Evolutionary conservation across 1,284 basidiomycete species (phyloP), one percentile per base, ranked within the genome.

Genomic region (Sanghuangporus weigelae): DNA sequence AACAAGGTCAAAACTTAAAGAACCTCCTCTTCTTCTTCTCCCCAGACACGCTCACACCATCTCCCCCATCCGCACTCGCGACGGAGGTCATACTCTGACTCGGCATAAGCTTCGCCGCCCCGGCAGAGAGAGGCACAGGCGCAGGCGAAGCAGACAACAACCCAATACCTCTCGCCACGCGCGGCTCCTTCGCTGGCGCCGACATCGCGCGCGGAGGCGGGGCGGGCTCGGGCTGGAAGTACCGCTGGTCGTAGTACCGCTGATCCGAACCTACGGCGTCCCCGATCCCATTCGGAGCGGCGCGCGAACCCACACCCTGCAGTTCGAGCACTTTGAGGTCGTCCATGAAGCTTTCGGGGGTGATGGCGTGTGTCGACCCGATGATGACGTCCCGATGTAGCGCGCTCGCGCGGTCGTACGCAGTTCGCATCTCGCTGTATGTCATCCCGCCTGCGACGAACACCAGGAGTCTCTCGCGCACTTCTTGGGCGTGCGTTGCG

Each of bases 361-460:
- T 96, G 66, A 90, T 74, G 7, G 87, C 81, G 73, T 98, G 94
- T 7, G 95, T 96, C 11, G 96, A 96, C 95, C 95, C 95, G 67
- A 99, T 93, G 75, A 89, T 92, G 63, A 98, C 85, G 69, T 99
- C 96, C 74, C 92, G 95, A 70, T 89, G 89, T 57, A 94, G 75
- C 7, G 84, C 73, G 57, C 81, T 80, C 4, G 92, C 90, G 7
- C 96, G 78, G 59, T 90, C 81, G 73, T 98, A 99, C 39, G 85
- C 89, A 72, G 94, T 88, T 63, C 96, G 81, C 74, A 97, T 90
- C 76, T 99, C 97, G 0, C 93, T 95, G 74, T 96, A 97, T 1
- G 96, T 97, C 85, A 97, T 90, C 1, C 97, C 97, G 38, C 97
- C 97, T 11, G 93, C 93, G 12, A 98, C 81, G 74, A 98, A 99